phyloP scores from a whole-genome alignment of 805 yeast genomes.

The Jamesozyma lodderae region DNA sequence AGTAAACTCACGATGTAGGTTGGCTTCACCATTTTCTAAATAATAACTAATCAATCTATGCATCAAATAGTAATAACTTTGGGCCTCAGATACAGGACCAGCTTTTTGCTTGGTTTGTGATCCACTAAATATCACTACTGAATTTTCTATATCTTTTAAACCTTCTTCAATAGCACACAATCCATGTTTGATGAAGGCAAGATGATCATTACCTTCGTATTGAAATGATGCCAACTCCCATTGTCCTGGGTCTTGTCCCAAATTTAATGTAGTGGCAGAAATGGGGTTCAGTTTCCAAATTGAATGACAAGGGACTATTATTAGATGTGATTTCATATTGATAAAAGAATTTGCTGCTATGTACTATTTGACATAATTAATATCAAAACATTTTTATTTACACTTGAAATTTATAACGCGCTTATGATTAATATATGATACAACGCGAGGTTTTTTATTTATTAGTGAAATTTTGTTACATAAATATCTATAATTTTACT shows the following conservation, averaged over 20 bases:
- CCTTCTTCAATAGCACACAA: constrained; percentile 34
- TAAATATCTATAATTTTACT: constrained; percentile 22
- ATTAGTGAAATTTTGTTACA: too few relatives aligned
- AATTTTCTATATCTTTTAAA: constrained; percentile 19
- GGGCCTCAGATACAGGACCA: constrained; percentile 52
- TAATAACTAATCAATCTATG: constrained; percentile 19
- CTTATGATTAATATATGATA: too few relatives aligned
- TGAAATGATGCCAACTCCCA: constrained; percentile 69
- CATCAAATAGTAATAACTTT: constrained; percentile 45
- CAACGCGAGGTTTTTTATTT: too few relatives aligned
- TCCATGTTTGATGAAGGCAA: constrained; percentile 56
- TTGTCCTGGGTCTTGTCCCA: constrained; percentile 42
- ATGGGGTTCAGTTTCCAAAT: constrained; percentile 51
- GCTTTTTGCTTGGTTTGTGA: constrained; percentile 58
- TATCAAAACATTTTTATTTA: too few relatives aligned
- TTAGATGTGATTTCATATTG: constrained; percentile 22
- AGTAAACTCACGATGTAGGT: constrained; percentile 3
- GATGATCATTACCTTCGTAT: constrained; percentile 57
- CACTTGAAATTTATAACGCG: too few relatives aligned
- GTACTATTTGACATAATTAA: too few relatives aligned
- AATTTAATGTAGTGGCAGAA: constrained; percentile 18
- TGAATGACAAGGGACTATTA: constrained; percentile 55
- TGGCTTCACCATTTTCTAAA: neutral
- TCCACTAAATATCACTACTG: constrained; percentile 46
- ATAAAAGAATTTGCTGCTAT: too few relatives aligned